Percentiles rank a stretch among this genome's conserved stretches.
These are phyloP conservation scores for Colletotrichum sp. DNA, from an alignment of 2,329 filamentous ascomycete species.

Conservation along the genomic window DNA sequence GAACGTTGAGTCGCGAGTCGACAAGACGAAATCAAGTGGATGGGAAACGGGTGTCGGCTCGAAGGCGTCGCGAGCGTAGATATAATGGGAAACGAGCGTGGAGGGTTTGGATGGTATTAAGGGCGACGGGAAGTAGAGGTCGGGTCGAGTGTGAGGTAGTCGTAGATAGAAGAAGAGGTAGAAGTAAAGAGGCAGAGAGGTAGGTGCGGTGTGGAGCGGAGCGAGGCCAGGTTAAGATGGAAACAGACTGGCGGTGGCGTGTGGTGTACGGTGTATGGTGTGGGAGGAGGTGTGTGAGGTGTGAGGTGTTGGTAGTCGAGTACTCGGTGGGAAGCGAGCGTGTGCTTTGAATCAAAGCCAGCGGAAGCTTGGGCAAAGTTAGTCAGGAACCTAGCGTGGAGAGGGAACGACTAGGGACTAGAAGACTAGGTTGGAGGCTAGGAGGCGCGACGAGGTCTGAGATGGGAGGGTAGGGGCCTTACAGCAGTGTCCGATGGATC, in stretches of 20 bases:
- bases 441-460: not conserved
- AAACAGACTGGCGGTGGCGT: conserved; percentile 4
- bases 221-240: conserved; percentile 2
- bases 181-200: not conserved
- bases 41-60: not conserved
- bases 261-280: not conserved
- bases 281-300: not conserved
- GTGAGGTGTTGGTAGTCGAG: conserved; percentile 3
- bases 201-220: not conserved
- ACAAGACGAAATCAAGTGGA: not conserved
- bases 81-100: conserved; percentile 20
- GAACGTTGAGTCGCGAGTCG: not conserved
- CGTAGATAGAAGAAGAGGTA: not conserved
- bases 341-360: conserved; percentile 18
- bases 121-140: not conserved
- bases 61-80: not conserved
- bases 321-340: conserved; percentile 16
- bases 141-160: not conserved
- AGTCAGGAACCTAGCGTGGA: conserved; percentile 21
- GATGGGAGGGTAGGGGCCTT: not conserved
- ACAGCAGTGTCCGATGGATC: not conserved
- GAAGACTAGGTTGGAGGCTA: not conserved
- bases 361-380: conserved; percentile 17
- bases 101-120: conserved; percentile 5
- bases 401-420: conserved; percentile 5